phyloP scores from a whole-genome alignment of 495 filamentous ascomycete genomes.

The Lasiosphaeria ovina region DNA sequence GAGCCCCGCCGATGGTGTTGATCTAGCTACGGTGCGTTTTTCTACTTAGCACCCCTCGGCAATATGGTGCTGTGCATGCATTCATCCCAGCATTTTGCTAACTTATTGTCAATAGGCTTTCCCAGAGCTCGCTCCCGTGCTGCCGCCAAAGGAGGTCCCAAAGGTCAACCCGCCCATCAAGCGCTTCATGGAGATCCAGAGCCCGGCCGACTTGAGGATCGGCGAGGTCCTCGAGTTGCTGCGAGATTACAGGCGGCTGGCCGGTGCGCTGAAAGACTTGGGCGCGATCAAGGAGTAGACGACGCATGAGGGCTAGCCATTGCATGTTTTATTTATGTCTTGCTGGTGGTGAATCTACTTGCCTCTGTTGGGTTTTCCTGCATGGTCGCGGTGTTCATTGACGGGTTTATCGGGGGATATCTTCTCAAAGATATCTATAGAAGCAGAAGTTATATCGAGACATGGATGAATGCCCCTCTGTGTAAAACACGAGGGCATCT shows the following conservation, averaged over 20 bases:
- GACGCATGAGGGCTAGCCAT: neutral
- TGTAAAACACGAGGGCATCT: too few species aligned
- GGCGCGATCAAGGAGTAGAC: slow-evolving; percentile 51
- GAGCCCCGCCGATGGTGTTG: slow-evolving; percentile 40
- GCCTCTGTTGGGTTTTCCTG: neutral
- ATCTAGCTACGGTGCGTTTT: slow-evolving; percentile 49
- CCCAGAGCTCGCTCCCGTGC: slow-evolving; percentile 53
- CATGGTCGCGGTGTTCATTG: neutral
- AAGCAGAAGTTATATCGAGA: too few species aligned
- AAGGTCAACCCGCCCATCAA: slow-evolving; percentile 71
- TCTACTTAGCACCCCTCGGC: neutral
- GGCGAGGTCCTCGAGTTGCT: slow-evolving; percentile 80
- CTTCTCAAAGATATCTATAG: neutral
- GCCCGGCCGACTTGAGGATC: slow-evolving; percentile 73
- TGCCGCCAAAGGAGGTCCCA: slow-evolving; percentile 49
- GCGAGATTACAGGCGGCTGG: slow-evolving; percentile 83
- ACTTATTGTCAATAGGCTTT: slow-evolving; percentile 45
- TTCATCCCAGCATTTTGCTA: neutral
- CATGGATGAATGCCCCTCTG: too few species aligned
- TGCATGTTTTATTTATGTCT: neutral
- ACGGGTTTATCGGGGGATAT: neutral
- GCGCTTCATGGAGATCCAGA: slow-evolving; percentile 76
- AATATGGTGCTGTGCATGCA: neutral
- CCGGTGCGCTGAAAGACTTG: slow-evolving; percentile 61
- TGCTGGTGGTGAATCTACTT: neutral